Evolutionary conservation across 164 flowering plant genomes (phyloP), one percentile per base, ranked within the genome.

Genomic region (Piper longum): DNA sequence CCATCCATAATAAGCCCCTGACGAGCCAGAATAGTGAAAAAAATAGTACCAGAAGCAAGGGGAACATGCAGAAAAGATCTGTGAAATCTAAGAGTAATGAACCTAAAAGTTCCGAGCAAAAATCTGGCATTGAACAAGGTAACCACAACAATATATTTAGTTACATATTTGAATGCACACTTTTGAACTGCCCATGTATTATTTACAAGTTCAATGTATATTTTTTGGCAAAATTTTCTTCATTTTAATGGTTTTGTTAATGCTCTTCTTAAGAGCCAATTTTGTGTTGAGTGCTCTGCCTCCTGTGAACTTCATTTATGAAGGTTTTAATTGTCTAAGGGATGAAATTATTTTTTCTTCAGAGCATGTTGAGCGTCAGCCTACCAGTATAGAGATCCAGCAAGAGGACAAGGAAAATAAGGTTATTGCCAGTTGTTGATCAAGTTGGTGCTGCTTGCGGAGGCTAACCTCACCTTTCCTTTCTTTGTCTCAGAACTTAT

Each of bases 331-430:
- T 48, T 48, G 8, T 5, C 9, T 48, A 9, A 9, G 3, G 14
- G 12, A 8, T 48, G 9, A 9, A 5, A 48, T 9, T 48, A 6
- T 16, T 62, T 56, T 5, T 64, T 61, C n/a, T 39, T 52, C 74
- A 75, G 82, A 61, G 62, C 51, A 72, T 56, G 68, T 60, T 16
- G 71, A 67, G 43, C 41, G 61, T 60, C 64, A 71, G 8, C 54
- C 62, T 57, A 45, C 4, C 4, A 42, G 4, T 16, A 74, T 67
- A 60, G 80, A 70, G 58, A 60, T 26, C 17, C 74, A 69, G 16
- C 75, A 78, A 67, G 86, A 73, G 66, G 79, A 87, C 77, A 87
- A 89, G 77, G 95, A 89, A 72, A 89, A 89, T 68, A 60, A 74
- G 91, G 95, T 89, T 63, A 64, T 39, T 43, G 13, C 9, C 54